A percentile compares a stretch with the other conserved stretches of the same genome.
Evolutionary conservation across 768 basidiomycete species (phyloP).

Genomic region (Tulasnella sp.): DNA sequence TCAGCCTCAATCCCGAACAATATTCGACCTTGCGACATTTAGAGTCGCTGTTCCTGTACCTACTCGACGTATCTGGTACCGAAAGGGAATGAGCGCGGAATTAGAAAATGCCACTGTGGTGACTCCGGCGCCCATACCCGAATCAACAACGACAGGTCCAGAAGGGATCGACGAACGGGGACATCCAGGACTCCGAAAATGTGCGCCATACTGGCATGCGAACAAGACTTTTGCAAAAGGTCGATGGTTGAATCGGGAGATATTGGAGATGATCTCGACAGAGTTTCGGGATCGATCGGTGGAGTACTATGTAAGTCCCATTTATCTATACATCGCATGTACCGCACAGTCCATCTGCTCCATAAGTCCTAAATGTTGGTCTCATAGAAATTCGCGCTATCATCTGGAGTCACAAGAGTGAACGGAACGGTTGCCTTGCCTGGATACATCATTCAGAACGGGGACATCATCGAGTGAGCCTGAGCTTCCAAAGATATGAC

Average conservation of each 20-base stretch:
- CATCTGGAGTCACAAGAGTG: conserved; percentile 89
- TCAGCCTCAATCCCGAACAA: no score
- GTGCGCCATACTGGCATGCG: conserved; percentile 85
- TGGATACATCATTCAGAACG: conserved; percentile 68
- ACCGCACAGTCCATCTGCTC: not conserved
- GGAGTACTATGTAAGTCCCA: conserved; percentile 87
- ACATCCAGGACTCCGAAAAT: conserved; percentile 55
- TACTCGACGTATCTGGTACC: no score
- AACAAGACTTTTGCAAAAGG: conserved; percentile 89
- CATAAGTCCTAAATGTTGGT: not conserved
- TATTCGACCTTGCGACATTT: no score
- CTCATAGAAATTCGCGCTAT: conserved; percentile 53
- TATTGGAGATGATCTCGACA: conserved; percentile 85
- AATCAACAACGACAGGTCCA: no score
- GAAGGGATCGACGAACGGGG: no score
- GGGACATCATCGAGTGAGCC: conserved; percentile 83
- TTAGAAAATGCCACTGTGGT: no score
- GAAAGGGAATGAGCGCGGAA: no score
- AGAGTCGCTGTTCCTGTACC: no score
- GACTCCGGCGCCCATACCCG: no score
- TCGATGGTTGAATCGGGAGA: conserved; percentile 77
- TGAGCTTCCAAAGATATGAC: no score
- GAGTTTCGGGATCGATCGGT: conserved; percentile 89
- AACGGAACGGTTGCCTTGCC: conserved; percentile 82
- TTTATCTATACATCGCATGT: no score